These are phyloP conservation scores for Silene coronaria DNA, from an alignment of 179 eudicot genomes.

Conservation along the genomic window DNA sequence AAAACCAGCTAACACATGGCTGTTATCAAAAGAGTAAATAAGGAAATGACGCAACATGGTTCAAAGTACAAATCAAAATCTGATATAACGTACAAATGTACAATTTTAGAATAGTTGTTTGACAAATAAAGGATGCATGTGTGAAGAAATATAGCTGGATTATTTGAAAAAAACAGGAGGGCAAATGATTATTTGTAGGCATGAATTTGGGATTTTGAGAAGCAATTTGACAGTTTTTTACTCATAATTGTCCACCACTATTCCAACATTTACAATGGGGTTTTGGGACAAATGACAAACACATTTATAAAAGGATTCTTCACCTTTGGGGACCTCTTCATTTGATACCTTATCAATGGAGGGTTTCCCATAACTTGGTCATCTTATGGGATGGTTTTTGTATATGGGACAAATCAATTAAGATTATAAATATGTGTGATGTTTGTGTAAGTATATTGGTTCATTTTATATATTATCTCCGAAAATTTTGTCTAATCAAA, in stretches of 20 bases:
- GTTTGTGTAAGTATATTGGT: no score
- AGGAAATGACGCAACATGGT: conserved; percentile 17
- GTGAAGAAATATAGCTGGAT: conserved; percentile 5
- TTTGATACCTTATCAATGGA: neutral
- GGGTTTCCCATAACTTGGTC: neutral
- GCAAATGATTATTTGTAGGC: conserved; percentile 19
- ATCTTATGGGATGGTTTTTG: neutral
- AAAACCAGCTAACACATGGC: conserved; percentile 16
- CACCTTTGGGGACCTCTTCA: conserved; percentile 3
- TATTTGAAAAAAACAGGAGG: conserved; percentile 13
- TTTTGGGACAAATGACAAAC: neutral
- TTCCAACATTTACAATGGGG: conserved; percentile 21
- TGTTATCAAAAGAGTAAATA: conserved; percentile 13
- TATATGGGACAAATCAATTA: neutral
- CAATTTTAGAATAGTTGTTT: neutral
- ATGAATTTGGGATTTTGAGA: conserved; percentile 13
- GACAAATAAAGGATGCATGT: neutral
- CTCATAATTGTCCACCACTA: conserved; percentile 20
- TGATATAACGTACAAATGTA: neutral
- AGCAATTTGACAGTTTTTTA: conserved; percentile 3
- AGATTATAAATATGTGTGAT: no score
- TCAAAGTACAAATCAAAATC: neutral
- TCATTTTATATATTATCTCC: neutral
- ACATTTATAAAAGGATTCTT: neutral
- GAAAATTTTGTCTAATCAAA: no score